Evolutionary conservation across 768 basidiomycete genomes (phyloP).

Genomic region (Amanita phalloides): DNA sequence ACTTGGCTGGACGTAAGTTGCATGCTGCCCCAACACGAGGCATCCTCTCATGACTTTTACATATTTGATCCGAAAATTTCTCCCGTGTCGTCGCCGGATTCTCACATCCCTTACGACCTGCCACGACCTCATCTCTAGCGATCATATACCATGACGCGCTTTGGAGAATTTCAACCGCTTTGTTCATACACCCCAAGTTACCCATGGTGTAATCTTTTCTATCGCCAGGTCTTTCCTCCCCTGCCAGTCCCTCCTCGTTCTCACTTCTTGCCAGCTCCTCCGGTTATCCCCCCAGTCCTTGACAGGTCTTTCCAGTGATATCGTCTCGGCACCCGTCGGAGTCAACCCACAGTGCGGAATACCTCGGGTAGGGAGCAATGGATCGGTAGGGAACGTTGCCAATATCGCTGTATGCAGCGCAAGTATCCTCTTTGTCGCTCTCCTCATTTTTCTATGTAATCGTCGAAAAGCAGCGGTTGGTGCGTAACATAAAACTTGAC

Average conservation of each 20-base stretch:
- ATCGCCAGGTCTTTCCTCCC: conserved; percentile 53
- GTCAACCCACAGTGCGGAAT: conserved; percentile 78
- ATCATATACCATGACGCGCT: conserved; percentile 30
- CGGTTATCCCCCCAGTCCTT: conserved; percentile 19
- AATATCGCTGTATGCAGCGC: conserved; percentile 77
- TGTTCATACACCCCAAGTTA: conserved; percentile 69
- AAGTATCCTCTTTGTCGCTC: conserved; percentile 48
- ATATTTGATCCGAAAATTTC: background rate
- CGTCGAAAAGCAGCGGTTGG: conserved; percentile 82
- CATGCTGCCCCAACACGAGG: too few relatives aligned
- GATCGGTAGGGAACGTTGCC: conserved; percentile 73
- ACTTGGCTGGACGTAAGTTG: too few relatives aligned
- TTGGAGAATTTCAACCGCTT: conserved; percentile 64
- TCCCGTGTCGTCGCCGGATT: background rate
- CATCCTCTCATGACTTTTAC: background rate
- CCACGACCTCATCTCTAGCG: background rate
- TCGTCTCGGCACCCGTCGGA: conserved; percentile 63
- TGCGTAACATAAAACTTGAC: conserved; percentile 10
- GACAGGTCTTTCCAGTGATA: conserved; percentile 31
- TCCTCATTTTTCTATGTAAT: conserved; percentile 46
- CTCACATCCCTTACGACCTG: conserved; percentile 2
- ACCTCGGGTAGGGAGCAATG: conserved; percentile 41
- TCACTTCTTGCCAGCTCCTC: conserved; percentile 22
- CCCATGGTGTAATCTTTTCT: conserved; percentile 93
- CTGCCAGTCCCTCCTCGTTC: conserved; percentile 3